Conservation (phyloP, 306 rosid genomes). For the Prunus padus region DNA sequence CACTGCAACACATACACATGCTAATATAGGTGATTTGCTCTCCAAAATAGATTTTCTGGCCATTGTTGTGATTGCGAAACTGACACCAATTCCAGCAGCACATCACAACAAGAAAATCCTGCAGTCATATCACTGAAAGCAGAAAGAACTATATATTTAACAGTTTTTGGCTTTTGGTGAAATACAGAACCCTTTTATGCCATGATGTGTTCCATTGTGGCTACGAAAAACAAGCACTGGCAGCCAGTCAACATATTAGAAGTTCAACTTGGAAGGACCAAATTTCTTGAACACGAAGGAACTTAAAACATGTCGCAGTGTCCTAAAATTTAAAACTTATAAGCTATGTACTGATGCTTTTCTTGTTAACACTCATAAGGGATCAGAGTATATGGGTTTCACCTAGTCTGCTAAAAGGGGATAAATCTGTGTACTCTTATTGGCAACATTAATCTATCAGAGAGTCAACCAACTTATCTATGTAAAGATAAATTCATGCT, state of each 20-base stretch:
- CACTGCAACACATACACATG: neutral
- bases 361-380: neutral
- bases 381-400: neutral
- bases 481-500: neutral
- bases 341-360: neutral
- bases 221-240: neutral
- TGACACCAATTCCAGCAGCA: neutral
- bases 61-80: neutral
- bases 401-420: neutral
- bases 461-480: neutral
- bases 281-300: neutral
- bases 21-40: neutral
- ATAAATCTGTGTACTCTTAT: neutral
- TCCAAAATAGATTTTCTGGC: neutral
- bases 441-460: neutral
- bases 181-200: neutral
- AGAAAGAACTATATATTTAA: neutral
- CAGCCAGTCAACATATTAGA: constrained; percentile 2
- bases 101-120: neutral
- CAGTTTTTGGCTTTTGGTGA: neutral
- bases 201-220: neutral
- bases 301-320: neutral
- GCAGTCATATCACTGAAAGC: neutral
- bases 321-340: neutral
- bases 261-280: neutral